Evolutionary conservation across 1,284 basidiomycete genomes (phyloP).

Genomic region (Calocybe gambosa): DNA sequence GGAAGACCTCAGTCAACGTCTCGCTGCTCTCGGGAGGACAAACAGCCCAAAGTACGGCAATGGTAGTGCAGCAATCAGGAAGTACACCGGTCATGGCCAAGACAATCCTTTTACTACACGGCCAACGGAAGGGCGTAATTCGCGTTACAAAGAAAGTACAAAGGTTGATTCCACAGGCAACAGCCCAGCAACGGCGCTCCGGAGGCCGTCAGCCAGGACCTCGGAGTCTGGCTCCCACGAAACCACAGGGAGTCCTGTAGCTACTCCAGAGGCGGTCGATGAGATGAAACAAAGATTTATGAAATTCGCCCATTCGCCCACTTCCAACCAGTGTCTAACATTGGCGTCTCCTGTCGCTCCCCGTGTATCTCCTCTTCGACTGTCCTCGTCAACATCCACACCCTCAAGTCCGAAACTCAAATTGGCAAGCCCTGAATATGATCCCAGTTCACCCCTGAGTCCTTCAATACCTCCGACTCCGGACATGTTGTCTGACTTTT

Average conservation of each 20-base stretch:
- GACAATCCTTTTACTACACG: slow-evolving; percentile 27
- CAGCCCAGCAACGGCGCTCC: neutral
- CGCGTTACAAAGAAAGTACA: slow-evolving; percentile 12
- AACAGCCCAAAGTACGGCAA: slow-evolving; percentile 11
- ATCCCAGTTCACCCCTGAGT: slow-evolving; percentile 11
- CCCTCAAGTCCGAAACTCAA: slow-evolving; percentile 12
- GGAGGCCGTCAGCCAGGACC: neutral
- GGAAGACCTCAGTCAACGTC: slow-evolving; percentile 43
- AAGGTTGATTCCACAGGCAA: neutral
- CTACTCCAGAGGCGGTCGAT: slow-evolving; percentile 49
- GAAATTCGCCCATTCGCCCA: slow-evolving; percentile 26
- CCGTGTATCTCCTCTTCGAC: slow-evolving; percentile 19
- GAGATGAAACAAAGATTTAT: slow-evolving; percentile 61
- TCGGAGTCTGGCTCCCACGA: slow-evolving; percentile 17
- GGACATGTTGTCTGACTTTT: slow-evolving; percentile 56
- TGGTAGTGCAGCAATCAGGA: slow-evolving; percentile 9
- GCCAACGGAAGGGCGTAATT: slow-evolving; percentile 17
- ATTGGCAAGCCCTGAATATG: slow-evolving; percentile 12
- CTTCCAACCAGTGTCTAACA: slow-evolving; percentile 14
- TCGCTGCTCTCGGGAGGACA: slow-evolving; percentile 37
- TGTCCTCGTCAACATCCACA: slow-evolving; percentile 21
- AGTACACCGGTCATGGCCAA: slow-evolving; percentile 7
- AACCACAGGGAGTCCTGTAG: slow-evolving; percentile 24
- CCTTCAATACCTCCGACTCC: slow-evolving; percentile 42
- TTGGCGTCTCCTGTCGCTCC: slow-evolving; percentile 17